Evolutionary conservation across 495 filamentous ascomycete species (phyloP).

Genomic region (Aspergillus indologenus): DNA sequence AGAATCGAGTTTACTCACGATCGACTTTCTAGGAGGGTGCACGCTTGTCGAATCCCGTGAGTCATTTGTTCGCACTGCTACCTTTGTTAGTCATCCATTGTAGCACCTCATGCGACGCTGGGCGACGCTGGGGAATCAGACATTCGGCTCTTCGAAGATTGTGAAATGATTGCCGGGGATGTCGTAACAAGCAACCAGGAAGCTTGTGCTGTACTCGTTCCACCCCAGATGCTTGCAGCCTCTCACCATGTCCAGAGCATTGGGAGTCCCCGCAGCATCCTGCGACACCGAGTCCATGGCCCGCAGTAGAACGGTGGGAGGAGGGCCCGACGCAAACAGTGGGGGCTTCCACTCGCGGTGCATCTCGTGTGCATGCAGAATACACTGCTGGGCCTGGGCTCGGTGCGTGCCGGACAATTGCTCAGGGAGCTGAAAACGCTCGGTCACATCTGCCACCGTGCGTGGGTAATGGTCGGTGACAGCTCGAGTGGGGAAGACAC

Average conservation of each 20-base stretch:
- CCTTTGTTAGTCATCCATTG: not conserved
- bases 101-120: no score
- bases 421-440: conserved; percentile 4
- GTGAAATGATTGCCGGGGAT: conserved; percentile 11
- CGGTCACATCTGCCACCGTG: not conserved
- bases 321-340: not conserved
- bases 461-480: conserved; percentile 5
- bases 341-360: conserved; percentile 10
- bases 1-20: not conserved
- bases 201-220: conserved; percentile 9
- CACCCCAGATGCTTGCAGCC: conserved; percentile 8
- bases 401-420: not conserved
- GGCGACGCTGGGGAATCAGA: not conserved
- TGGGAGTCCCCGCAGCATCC: not conserved
- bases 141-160: conserved; percentile 2
- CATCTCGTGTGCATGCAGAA: conserved; percentile 8
- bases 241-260: not conserved
- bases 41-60: not conserved
- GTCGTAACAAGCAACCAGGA: conserved; percentile 1
- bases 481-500: conserved; percentile 3
- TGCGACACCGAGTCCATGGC: not conserved
- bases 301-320: conserved; percentile 2
- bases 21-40: not conserved
- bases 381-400: not conserved
- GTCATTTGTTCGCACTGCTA: not conserved